Conservation (phyloP, 306 rosid genomes). For the Malus sylvestris region DNA sequence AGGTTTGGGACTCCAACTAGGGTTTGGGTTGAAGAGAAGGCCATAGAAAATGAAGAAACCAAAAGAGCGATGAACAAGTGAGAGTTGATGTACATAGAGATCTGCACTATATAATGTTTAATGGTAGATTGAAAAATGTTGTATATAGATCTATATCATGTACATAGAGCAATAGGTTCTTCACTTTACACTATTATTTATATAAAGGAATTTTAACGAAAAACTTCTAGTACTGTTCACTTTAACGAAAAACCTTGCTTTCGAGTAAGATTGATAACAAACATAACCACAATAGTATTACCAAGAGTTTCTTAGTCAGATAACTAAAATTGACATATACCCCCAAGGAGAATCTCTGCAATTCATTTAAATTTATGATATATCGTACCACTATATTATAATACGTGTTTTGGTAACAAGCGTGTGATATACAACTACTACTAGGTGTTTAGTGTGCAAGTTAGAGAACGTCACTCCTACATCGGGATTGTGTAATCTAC, state of each 20-base stretch:
- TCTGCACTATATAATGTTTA: neutral
- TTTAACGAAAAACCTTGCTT: too few relatives aligned
- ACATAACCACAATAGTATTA: too few relatives aligned
- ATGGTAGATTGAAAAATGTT: neutral
- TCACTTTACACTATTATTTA: neutral
- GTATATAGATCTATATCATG: neutral
- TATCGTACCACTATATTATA: too few relatives aligned
- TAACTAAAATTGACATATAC: too few relatives aligned
- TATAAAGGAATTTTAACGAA: too few relatives aligned
- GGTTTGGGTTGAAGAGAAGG: neutral
- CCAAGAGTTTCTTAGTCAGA: too few relatives aligned
- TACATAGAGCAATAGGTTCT: neutral
- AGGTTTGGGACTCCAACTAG: neutral
- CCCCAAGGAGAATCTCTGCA: too few relatives aligned
- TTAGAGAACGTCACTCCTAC: neutral
- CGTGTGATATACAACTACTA: too few relatives aligned
- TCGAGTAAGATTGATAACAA: neutral
- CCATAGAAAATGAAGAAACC: neutral
- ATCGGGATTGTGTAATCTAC: neutral
- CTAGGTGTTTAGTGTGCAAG: neutral
- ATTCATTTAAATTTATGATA: too few relatives aligned
- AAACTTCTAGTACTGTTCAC: too few relatives aligned
- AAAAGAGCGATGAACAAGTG: neutral
- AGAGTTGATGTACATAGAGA: neutral
- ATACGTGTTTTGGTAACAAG: too few relatives aligned